These are phyloP conservation scores for Deinandra increscens DNA, from an alignment of 129 eudicot genomes.

Conservation along the genomic window DNA sequence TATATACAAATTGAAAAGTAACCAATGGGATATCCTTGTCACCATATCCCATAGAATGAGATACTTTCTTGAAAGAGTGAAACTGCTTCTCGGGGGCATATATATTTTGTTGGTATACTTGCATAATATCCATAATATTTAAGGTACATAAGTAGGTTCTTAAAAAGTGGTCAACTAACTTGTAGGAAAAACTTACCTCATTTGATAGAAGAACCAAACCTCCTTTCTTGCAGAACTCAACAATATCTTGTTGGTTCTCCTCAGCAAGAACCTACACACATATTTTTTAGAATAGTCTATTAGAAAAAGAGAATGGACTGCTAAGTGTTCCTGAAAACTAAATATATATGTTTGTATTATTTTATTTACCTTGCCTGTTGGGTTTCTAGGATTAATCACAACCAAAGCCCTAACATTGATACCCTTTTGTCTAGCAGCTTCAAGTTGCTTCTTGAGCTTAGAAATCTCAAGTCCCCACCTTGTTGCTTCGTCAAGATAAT, in stretches of 20 bases:
- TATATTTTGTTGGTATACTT: slow-evolving; percentile 94
- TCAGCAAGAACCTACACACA: slow-evolving; percentile 79
- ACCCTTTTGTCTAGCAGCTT: slow-evolving; percentile 79
- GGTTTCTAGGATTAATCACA: slow-evolving; percentile 96
- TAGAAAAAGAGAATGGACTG: background rate
- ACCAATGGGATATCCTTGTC: slow-evolving; percentile 90
- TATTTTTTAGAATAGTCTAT: background rate
- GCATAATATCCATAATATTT: slow-evolving; percentile 21
- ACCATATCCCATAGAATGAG: slow-evolving; percentile 88
- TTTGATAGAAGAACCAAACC: slow-evolving; percentile 96
- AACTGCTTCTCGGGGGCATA: slow-evolving; percentile 86
- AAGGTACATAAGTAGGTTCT: background rate
- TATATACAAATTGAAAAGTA: slow-evolving; percentile 90
- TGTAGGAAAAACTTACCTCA: slow-evolving; percentile 53
- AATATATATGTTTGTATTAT: too few species aligned
- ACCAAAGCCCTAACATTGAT: slow-evolving; percentile 82
- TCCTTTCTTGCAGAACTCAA: slow-evolving; percentile 96
- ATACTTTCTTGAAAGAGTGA: slow-evolving; percentile 90
- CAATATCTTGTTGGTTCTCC: slow-evolving; percentile 82
- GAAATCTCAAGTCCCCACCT: slow-evolving; percentile 96
- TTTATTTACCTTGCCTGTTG: slow-evolving; percentile 80
- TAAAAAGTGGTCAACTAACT: background rate
- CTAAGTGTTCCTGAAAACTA: background rate
- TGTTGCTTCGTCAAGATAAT: slow-evolving; percentile 93
- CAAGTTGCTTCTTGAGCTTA: slow-evolving; percentile 83